phyloP scores from a whole-genome alignment of 2,329 filamentous ascomycete genomes.

The Ophiosphaerella herpotricha region DNA sequence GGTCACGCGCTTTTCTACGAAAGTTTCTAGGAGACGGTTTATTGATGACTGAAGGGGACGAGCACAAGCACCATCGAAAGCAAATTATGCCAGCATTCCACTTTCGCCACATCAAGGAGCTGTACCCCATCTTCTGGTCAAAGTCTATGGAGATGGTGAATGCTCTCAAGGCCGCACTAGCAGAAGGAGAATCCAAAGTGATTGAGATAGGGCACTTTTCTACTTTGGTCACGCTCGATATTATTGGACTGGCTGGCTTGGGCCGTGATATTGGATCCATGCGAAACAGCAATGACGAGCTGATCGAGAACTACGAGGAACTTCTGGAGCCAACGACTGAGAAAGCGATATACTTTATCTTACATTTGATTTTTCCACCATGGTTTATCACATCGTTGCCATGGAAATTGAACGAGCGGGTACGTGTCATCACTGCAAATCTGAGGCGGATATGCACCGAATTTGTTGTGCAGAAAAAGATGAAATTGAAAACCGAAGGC shows the following conservation, averaged over 20 bases:
- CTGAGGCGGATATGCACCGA: slow-evolving; percentile 50
- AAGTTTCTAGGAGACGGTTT: slow-evolving; percentile 57
- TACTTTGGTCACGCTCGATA: slow-evolving; percentile 52
- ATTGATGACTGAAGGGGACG: slow-evolving; percentile 56
- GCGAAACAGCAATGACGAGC: slow-evolving; percentile 48
- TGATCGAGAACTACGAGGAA: slow-evolving; percentile 50
- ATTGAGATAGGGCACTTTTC: slow-evolving; percentile 51
- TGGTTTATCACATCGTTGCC: slow-evolving; percentile 50
- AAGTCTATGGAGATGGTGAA: slow-evolving; percentile 72
- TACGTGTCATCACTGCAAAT: slow-evolving; percentile 43
- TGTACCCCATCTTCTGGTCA: slow-evolving; percentile 83
- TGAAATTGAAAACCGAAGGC: slow-evolving; percentile 40
- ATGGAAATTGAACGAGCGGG: slow-evolving; percentile 53
- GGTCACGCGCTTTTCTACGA: slow-evolving; percentile 51
- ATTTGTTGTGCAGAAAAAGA: slow-evolving; percentile 56
- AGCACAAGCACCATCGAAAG: slow-evolving; percentile 64
- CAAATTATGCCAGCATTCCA: slow-evolving; percentile 80
- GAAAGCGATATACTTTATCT: slow-evolving; percentile 52
- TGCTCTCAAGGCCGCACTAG: slow-evolving; percentile 61
- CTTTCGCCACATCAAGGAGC: slow-evolving; percentile 82
- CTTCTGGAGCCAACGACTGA: slow-evolving; percentile 53
- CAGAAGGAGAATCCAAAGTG: slow-evolving; percentile 45
- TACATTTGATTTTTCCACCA: slow-evolving; percentile 45
- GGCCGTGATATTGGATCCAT: slow-evolving; percentile 51
- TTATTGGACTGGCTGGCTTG: slow-evolving; percentile 53